Percentiles rank a stretch among this genome's conserved stretches.
Conservation (phyloP, 768 basidiomycete species). For the Neoboletus brunneissimus region DNA sequence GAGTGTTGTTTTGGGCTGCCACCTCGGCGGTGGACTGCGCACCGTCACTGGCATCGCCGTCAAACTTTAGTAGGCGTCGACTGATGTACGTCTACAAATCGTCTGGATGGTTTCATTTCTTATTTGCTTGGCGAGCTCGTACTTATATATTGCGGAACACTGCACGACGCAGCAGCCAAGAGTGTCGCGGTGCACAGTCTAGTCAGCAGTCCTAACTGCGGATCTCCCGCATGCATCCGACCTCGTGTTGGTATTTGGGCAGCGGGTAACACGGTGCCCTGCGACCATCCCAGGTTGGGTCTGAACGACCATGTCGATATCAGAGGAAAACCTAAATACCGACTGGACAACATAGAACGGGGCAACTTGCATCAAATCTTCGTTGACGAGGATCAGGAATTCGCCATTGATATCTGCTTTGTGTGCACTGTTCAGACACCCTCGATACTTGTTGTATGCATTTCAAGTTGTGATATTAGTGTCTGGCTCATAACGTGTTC, state of each 20-base stretch:
- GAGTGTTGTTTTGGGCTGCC: conserved; percentile 10
- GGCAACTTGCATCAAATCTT: not conserved
- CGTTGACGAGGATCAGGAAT: no score
- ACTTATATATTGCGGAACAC: not conserved
- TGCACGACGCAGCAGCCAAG: not conserved
- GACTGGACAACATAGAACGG: no score
- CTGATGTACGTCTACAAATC: not conserved
- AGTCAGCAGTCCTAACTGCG: not conserved
- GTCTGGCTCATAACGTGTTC: no score
- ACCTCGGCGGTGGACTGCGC: conserved; percentile 15
- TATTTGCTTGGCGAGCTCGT: not conserved
- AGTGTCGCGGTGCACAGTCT: not conserved
- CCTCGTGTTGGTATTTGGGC: not conserved
- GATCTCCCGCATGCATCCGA: not conserved
- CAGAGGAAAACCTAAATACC: not conserved
- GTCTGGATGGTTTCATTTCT: not conserved
- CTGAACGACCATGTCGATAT: not conserved
- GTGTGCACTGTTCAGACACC: no score
- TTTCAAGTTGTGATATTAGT: no score
- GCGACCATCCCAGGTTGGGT: not conserved
- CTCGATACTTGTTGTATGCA: no score
- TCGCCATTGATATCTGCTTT: no score
- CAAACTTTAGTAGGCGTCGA: not conserved
- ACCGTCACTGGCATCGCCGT: not conserved
- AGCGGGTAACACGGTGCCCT: not conserved